These are phyloP conservation scores for Plectosphaerella plurivora DNA, from an alignment of 2,329 filamentous ascomycete genomes.

Conservation along the genomic window DNA sequence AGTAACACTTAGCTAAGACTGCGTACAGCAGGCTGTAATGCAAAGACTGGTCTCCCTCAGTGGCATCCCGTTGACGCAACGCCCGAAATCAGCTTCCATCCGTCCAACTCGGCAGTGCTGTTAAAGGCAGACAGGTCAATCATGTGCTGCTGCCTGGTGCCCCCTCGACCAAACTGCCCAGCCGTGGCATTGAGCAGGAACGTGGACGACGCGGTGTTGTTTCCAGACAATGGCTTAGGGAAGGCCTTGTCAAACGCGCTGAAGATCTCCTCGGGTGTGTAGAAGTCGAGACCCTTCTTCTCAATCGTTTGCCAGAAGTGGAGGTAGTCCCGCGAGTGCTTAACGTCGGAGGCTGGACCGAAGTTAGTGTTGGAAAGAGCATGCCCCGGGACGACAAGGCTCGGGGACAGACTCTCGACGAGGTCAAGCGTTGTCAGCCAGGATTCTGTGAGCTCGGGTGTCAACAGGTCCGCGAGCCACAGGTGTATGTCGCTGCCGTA, in stretches of 20 bases:
- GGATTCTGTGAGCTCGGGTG: constrained; percentile 3
- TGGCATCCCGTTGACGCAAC: too few species aligned
- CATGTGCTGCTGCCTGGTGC: constrained; percentile 1
- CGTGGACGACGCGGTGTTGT: background rate
- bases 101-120: background rate
- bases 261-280: constrained; percentile 3
- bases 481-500: constrained; percentile 7
- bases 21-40: too few species aligned
- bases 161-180: constrained; percentile 6
- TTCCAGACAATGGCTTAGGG: background rate
- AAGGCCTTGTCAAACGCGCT: background rate
- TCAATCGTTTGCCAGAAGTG: constrained; percentile 8
- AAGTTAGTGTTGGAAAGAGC: constrained; percentile 1
- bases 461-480: constrained; percentile 9
- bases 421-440: constrained; percentile 8
- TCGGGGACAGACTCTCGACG: background rate
- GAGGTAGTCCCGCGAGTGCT: constrained; percentile 5
- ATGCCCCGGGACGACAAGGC: constrained; percentile 4
- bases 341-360: background rate
- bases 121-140: constrained; percentile 1
- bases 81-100: background rate
- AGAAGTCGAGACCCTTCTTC: constrained; percentile 3
- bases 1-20: too few species aligned
- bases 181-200: constrained; percentile 5
- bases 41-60: too few species aligned